Conservation (phyloP, 208 protist species). For the Polymyxa betae region DNA sequence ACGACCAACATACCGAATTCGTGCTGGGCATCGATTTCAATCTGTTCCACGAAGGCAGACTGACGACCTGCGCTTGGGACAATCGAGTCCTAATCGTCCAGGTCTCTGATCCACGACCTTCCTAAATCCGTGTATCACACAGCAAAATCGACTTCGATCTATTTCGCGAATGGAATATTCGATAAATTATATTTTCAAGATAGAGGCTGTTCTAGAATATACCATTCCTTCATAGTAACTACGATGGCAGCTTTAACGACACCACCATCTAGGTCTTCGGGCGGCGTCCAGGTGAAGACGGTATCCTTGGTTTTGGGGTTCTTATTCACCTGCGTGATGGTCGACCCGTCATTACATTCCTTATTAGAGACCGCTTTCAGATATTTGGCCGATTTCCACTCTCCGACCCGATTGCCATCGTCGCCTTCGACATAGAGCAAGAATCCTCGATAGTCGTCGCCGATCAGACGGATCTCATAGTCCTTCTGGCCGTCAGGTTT, state of each 20-base stretch:
- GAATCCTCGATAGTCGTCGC: background rate
- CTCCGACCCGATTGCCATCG: background rate
- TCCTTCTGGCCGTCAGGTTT: background rate
- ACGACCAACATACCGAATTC: slow-evolving; percentile 70
- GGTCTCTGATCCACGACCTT: background rate
- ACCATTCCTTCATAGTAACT: background rate
- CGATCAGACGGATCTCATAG: background rate
- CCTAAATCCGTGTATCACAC: too few species aligned
- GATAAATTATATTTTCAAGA: too few species aligned
- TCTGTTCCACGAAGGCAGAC: slow-evolving; percentile 55
- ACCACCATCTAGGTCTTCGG: background rate
- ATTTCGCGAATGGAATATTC: too few species aligned
- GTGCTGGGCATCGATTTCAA: slow-evolving; percentile 71
- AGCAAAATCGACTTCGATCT: too few species aligned
- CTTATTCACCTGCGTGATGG: slow-evolving; percentile 34
- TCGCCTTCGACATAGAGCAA: slow-evolving; percentile 30
- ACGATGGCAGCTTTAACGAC: background rate
- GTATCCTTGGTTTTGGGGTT: background rate
- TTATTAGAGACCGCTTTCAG: background rate
- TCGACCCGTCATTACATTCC: slow-evolving; percentile 40
- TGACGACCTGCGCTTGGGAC: slow-evolving; percentile 60
- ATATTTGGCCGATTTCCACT: background rate
- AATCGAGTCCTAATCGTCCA: background rate
- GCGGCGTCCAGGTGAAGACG: background rate
- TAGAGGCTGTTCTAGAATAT: too few species aligned